Conservation (phyloP, 2,329 filamentous ascomycete species). For the Seiridium unicorne region DNA sequence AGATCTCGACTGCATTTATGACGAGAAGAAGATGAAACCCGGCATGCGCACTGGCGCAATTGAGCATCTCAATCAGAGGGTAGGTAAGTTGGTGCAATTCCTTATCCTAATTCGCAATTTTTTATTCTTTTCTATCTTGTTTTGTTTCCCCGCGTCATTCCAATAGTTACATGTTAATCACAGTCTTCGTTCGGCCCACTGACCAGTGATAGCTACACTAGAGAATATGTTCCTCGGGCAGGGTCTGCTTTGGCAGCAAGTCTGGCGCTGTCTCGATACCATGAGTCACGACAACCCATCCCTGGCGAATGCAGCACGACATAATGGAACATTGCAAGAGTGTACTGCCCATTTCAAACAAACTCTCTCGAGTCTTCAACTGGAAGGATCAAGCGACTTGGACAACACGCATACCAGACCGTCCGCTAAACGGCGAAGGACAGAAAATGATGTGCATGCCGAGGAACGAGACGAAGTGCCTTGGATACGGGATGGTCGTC, state of each 20-base stretch:
- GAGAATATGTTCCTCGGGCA: slow-evolving; percentile 39
- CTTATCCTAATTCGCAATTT: too few relatives aligned
- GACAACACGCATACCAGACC: not conserved
- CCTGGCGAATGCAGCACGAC: not conserved
- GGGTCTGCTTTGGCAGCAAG: slow-evolving; percentile 32
- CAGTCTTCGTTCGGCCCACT: not conserved
- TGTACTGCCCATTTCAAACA: slow-evolving; percentile 18
- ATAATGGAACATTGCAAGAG: slow-evolving; percentile 14
- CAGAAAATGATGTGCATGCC: not conserved
- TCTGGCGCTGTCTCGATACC: slow-evolving; percentile 19
- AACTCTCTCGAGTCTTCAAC: slow-evolving; percentile 13
- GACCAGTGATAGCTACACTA: slow-evolving; percentile 16
- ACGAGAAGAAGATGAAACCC: slow-evolving; percentile 29
- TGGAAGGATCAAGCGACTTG: not conserved
- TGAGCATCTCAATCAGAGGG: slow-evolving; percentile 30
- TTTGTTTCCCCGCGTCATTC: too few relatives aligned
- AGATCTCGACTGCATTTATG: slow-evolving; percentile 31
- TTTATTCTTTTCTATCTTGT: too few relatives aligned
- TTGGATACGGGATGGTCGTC: slow-evolving; percentile 5
- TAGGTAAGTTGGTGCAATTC: slow-evolving; percentile 17
- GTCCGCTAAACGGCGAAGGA: not conserved
- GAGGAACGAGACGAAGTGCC: not conserved
- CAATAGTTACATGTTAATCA: too few relatives aligned
- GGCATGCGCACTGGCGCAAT: slow-evolving; percentile 32
- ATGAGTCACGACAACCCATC: not conserved